Base-by-base conservation (phyloP, 345 rosid genomes). In the Geranium brycei region DNA sequence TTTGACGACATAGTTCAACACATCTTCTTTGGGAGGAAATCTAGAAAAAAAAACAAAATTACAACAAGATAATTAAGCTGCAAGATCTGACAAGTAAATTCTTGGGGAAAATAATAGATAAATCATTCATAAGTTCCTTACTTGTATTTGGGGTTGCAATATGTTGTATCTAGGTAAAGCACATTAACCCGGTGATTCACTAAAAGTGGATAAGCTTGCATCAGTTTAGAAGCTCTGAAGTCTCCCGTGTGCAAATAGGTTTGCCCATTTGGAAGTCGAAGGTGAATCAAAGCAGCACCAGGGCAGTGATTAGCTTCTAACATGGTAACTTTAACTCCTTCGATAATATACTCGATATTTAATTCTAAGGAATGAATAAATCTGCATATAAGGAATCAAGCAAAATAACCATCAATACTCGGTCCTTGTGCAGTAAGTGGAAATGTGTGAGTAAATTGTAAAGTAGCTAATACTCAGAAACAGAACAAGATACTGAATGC, bases 221-320 rank as follows among this genome's bases (percentile, higher is more conserved):
- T 86, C 63, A 60, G 68, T 56, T 80, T 81, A 64, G 77, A 83
- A 66, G 96, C 90, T 72, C 92, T 83, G 75, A 89, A 89, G 79
- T 89, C 96, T 79, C 96, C 92, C 0, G 96, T 89, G 58, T 89
- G 96, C 74, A 86, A 75, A 77, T 79, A 80, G 66, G 84, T 68
- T 4, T 78, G 76, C 66, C 89, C 87, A 79, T 75, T 79, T 12
- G 68, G 62, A 51, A 86, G 92, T 62, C 75, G 68, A 64, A 86
- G 81, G 65, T 80, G 83, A 68, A 89, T 72, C 58, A 89, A 75
- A 72, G 85, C 89, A 47, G 96, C 91, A 66, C 91, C 96, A 0
- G 92, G 92, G 59, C 92, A 86, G 61, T 89, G 96, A 73, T 86
- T 86, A 62, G 96, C 92, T 70, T 89, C 91, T 19, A 86, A 65